These are phyloP conservation scores for Trichoderma simmonsii DNA, from an alignment of 2,329 filamentous ascomycete species.

Conservation along the genomic window DNA sequence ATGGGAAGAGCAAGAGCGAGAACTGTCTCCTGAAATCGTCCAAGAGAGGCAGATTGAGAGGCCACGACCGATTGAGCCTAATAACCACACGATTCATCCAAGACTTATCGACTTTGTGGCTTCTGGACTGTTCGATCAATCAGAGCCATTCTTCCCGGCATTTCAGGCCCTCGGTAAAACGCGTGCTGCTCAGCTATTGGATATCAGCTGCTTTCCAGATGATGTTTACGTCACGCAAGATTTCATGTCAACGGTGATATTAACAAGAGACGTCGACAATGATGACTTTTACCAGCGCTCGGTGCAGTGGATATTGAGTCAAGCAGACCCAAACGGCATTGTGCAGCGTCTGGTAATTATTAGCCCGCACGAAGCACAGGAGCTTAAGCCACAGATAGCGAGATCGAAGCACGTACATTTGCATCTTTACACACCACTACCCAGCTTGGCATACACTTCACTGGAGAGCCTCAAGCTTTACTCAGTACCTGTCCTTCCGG, in stretches of 20 bases:
- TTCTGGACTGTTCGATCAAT: neutral
- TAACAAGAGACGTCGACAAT: neutral
- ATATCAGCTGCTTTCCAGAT: conserved; percentile 20
- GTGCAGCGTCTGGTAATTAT: conserved; percentile 9
- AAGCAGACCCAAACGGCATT: neutral
- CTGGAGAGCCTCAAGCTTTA: neutral
- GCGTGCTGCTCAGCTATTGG: conserved; percentile 20
- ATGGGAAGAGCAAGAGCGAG: conserved; percentile 65
- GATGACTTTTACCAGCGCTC: conserved; percentile 25
- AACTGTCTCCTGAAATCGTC: conserved; percentile 63
- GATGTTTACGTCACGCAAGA: conserved; percentile 11
- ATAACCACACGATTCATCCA: conserved; percentile 31
- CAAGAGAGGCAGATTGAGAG: conserved; percentile 54
- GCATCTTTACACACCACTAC: conserved; percentile 50
- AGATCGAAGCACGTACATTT: conserved; percentile 37
- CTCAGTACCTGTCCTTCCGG: neutral
- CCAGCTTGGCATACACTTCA: neutral
- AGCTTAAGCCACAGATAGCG: conserved; percentile 35
- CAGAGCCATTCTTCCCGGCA: conserved; percentile 16
- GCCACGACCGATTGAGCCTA: conserved; percentile 37
- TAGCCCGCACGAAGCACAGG: conserved; percentile 49
- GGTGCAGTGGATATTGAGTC: conserved; percentile 27
- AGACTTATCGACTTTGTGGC: neutral
- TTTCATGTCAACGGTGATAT: conserved; percentile 14
- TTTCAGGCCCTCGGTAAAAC: conserved; percentile 22